Evolutionary conservation across 257 asterid species (phyloP), one percentile per base, ranked within the genome.

Genomic region (Hygrophila difformis): DNA sequence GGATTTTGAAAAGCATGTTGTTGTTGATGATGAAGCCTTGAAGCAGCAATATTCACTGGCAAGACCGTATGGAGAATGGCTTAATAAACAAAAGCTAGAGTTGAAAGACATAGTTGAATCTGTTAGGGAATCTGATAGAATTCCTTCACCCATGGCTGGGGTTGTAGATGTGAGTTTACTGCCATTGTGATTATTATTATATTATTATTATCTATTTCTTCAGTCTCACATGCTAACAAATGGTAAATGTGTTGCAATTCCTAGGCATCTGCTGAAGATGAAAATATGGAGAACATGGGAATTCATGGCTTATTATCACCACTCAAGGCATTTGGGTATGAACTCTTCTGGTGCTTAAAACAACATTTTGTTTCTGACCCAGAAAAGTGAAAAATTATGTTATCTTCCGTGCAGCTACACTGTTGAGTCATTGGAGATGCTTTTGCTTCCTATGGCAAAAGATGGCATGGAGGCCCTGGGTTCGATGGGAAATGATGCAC

Each of bases 401-500:
- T 22, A 51, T 49, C 60, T n/a, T 47, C 4, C 35, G 15, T 70
- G 79, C 77, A 84, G 95, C 59, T 91, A 86, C 66, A 91, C 87
- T 16, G 75, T 76, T 59, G 99, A 91, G 62, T 69, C 99, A 44
- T 59, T 91, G 72, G 97, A 91, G 70, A 91, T 91, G 99, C 72
- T 91, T 58, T 63, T 91, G 42, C 75, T 91, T 10, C 99, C 99
- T 8, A 91, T 91, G 99, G 99, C 97, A 0, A 91, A 83, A 73
- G 94, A 80, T 64, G 99, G 97, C 22, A 54, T 71, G 15, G 99
- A 91, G 68, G 94, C 99, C 65, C 99, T 91, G 48, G 99, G 99
- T 42, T 91, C 99, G 8, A 91, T 91, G 99, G 99, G 99, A 55
- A 91, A 91, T 44, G 97, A 91, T 66, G 87, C 99, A 51, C 99